phyloP scores from a whole-genome alignment of 176 grass and related monocot genomes.

The Pontederia paniculata region DNA sequence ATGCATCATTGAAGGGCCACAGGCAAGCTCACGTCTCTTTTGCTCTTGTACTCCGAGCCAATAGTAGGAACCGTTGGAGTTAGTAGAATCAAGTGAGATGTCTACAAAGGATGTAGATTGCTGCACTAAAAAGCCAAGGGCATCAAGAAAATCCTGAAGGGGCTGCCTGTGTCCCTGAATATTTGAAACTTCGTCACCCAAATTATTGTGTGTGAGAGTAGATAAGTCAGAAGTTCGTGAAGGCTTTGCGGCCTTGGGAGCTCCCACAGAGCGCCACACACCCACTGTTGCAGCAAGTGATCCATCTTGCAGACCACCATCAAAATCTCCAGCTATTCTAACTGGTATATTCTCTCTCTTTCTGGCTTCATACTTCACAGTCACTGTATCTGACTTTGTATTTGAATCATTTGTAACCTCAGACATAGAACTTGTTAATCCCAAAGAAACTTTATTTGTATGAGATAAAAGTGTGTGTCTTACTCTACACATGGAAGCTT shows the following conservation, averaged over 20 bases:
- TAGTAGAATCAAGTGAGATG: constrained; percentile 71
- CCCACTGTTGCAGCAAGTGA: constrained; percentile 50
- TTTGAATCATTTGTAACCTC: constrained; percentile 31
- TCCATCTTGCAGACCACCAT: constrained; percentile 63
- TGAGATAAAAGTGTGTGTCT: constrained; percentile 74
- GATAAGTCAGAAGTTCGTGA: constrained; percentile 14
- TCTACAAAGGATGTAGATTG: constrained; percentile 90
- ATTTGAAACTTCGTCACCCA: constrained; percentile 35
- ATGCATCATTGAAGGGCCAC: constrained; percentile 87
- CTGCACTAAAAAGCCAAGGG: constrained; percentile 73
- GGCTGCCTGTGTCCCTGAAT: constrained; percentile 43
- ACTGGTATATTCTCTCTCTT: constrained; percentile 76
- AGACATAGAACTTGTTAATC: constrained; percentile 31
- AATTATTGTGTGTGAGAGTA: constrained; percentile 36
- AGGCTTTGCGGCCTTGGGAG: constrained; percentile 54
- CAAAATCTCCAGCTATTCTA: constrained; percentile 69
- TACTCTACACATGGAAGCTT: constrained; percentile 85
- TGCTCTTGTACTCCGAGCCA: constrained; percentile 91
- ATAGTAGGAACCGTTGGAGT: constrained; percentile 73
- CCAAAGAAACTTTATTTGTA: constrained; percentile 42
- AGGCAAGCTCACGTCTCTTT: constrained; percentile 63
- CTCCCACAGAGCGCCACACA: constrained; percentile 65
- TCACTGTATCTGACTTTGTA: constrained; percentile 28
- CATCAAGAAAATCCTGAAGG: constrained; percentile 82
- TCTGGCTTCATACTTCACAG: constrained; percentile 48